Evolutionary conservation across 768 basidiomycete species (phyloP), one percentile per base, ranked within the genome.

Genomic region (Rhizopogon vesiculosus): DNA sequence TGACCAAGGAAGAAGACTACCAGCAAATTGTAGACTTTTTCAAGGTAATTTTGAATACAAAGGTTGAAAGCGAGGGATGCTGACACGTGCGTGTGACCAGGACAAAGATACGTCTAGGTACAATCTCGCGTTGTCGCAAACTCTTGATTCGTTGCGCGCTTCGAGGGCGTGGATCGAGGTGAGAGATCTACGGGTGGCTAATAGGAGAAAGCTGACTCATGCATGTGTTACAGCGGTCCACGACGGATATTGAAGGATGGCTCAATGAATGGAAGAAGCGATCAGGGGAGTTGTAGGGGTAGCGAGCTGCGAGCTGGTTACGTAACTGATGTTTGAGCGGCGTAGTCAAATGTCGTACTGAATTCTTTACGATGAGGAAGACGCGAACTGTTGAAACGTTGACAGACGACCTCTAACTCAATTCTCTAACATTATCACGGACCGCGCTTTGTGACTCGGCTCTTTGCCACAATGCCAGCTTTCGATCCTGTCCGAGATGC

Each of bases 401-500:
- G 28, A 44, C 43, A 5, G n/a, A 44, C 43, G n/a, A 15, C 22
- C 9, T n/a, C 15, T 43, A 18, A 10, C 35, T 13, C 35, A 38
- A 38, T 13, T 38, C 35, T 38, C 35, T 13, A 38, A 13, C 35
- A 13, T 38, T 38, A 38, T 38, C 35, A 38, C 35, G 35, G 3
- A 35, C 3, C 9, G 35, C 35, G 35, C 10, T 13, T 38, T 12
- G 35, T 38, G 13, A 5, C 35, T 38, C 35, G 13, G 35, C 12
- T 38, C 35, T 38, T 38, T 38, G 13, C 4, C 35, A 38, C 35
- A 29, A 70, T 70, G 69, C 69, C 69, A 51, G 69, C 89, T 62
- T 90, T 91, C 78, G 90, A 91, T 79, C 89, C 90, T 64, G 89
- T 92, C 59, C 82, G 90, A 69, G 90, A 91, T 79, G 90, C 90